Evolutionary conservation across 371 early-diverging fungal genomes (phyloP).

Genomic region (Syncephalastrum monosporum): DNA sequence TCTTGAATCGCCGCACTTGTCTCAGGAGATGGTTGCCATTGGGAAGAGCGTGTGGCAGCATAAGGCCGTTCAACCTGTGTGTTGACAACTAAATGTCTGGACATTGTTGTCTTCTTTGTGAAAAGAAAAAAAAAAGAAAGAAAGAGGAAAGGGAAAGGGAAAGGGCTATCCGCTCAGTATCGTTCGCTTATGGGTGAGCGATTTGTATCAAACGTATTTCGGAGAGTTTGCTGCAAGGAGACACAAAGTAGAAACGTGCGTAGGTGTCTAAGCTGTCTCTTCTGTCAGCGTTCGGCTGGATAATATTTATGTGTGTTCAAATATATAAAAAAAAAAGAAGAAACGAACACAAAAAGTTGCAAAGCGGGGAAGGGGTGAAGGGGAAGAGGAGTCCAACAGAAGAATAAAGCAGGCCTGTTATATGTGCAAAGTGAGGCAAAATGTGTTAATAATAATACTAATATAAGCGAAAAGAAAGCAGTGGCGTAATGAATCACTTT

Average conservation of each 20-base stretch:
- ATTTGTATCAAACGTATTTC: too few species aligned
- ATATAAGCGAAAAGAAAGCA: conserved; percentile 6
- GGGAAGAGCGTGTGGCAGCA: conserved; percentile 8
- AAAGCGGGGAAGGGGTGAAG: conserved; percentile 1
- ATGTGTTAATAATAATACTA: neutral
- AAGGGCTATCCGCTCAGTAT: too few species aligned
- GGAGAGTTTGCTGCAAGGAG: too few species aligned
- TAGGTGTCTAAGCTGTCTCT: too few species aligned
- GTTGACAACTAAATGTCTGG: conserved; percentile 21
- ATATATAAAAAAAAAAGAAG: conserved; percentile 1
- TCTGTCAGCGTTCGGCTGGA: too few species aligned
- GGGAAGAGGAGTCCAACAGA: neutral
- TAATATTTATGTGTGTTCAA: neutral
- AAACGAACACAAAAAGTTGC: neutral
- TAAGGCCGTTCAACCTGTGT: conserved; percentile 22
- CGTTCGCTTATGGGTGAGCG: too few species aligned
- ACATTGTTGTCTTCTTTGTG: conserved; percentile 9
- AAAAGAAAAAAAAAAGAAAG: neutral
- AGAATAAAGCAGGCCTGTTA: neutral
- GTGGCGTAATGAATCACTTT: conserved; percentile 9
- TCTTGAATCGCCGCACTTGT: conserved; percentile 15
- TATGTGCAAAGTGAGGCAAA: too few species aligned
- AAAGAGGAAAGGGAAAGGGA: neutral
- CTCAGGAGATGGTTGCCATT: conserved; percentile 21
- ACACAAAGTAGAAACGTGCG: too few species aligned